Evolutionary conservation across 2,329 filamentous ascomycete genomes (phyloP).

Genomic region (Phoma sp.): DNA sequence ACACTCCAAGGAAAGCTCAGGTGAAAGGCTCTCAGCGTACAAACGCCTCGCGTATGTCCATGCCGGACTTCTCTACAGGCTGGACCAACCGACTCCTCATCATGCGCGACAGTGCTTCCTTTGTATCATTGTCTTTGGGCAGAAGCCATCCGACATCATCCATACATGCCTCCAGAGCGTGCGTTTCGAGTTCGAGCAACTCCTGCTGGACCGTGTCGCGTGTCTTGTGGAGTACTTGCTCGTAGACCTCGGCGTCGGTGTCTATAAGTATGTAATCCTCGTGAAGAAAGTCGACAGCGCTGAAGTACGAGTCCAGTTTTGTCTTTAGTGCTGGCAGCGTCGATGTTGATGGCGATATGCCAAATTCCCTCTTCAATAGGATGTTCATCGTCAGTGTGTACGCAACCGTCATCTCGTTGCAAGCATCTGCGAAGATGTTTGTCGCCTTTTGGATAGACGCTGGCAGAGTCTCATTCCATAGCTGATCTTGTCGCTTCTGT

Average conservation of each 20-base stretch:
- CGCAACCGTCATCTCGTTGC: slow-evolving; percentile 1
- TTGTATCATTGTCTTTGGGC: background rate
- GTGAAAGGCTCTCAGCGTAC: background rate
- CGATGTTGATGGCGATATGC: background rate
- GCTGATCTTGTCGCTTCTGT: background rate
- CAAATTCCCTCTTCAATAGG: background rate
- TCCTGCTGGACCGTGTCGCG: background rate
- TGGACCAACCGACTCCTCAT: background rate
- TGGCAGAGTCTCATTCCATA: background rate
- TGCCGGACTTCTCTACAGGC: background rate
- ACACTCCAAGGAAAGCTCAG: background rate
- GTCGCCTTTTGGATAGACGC: background rate
- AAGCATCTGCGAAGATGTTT: background rate
- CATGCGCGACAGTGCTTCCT: background rate
- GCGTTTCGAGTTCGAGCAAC: background rate
- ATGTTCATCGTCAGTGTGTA: background rate
- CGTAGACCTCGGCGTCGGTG: background rate
- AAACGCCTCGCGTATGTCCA: background rate
- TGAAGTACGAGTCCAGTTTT: background rate
- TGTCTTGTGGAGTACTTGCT: background rate
- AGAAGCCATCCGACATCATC: background rate
- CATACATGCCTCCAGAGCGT: background rate
- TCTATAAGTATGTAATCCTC: background rate
- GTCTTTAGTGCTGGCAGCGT: background rate
- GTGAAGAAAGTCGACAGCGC: background rate